phyloP scores from a whole-genome alignment of 192 early-diverging fungal species.

The Podila epicladia region DNA sequence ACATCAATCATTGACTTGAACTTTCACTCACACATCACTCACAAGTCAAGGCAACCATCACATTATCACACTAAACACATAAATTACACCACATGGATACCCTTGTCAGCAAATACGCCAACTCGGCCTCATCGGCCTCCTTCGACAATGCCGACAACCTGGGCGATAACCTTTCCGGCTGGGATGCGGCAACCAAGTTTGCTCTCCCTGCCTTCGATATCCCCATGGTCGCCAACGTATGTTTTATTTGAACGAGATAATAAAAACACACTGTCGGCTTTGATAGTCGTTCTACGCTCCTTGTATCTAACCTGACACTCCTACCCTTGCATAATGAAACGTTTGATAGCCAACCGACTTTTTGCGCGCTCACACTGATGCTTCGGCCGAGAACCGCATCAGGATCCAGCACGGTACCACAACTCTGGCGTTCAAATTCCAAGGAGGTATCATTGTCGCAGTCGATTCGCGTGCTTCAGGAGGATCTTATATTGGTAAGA shows the following conservation, averaged over 20 bases:
- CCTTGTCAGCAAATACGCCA: constrained; percentile 51
- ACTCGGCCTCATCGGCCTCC: constrained; percentile 24
- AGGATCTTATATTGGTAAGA: constrained; percentile 87
- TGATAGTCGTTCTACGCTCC: not conserved
- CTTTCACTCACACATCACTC: no score
- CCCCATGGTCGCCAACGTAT: constrained; percentile 64
- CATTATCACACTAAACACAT: no score
- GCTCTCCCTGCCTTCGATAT: constrained; percentile 66
- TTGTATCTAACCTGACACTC: not conserved
- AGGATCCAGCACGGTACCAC: constrained; percentile 98
- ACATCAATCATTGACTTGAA: no score
- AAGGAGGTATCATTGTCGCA: constrained; percentile 91
- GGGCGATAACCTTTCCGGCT: constrained; percentile 35
- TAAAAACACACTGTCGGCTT: not conserved
- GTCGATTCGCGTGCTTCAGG: constrained; percentile 97
- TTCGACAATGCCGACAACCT: constrained; percentile 24
- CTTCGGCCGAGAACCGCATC: constrained; percentile 82
- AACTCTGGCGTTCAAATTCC: constrained; percentile 97
- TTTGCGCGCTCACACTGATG: constrained; percentile 83
- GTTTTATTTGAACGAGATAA: not conserved
- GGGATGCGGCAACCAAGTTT: constrained; percentile 63
- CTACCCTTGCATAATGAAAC: not conserved
- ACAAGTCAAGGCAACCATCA: no score
- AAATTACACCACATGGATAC: constrained; percentile 35
- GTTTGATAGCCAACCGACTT: constrained; percentile 83